Conservation (phyloP, 495 filamentous ascomycete species). For the Aspergillus bertholletiae region DNA sequence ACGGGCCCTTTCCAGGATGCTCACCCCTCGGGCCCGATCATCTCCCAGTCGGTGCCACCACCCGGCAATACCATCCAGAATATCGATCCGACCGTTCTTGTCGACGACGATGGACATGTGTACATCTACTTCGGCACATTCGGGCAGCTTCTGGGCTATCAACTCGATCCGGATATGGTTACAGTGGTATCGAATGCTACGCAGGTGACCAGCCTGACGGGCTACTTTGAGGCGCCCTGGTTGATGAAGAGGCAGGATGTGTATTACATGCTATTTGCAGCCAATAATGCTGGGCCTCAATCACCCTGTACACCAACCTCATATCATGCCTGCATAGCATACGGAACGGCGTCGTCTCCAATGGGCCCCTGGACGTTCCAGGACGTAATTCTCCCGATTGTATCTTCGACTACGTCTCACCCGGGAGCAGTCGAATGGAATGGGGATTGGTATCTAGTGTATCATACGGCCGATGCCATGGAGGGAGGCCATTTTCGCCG, state of each 20-base stretch:
- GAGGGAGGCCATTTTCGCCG: slow-evolving; percentile 2
- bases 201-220: background rate
- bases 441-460: slow-evolving; percentile 1
- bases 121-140: slow-evolving; percentile 6
- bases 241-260: slow-evolving; percentile 1
- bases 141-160: background rate
- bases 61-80: background rate
- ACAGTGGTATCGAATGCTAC: background rate
- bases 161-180: slow-evolving; percentile 2
- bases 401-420: slow-evolving; percentile 3
- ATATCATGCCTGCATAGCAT: background rate
- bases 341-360: slow-evolving; percentile 4
- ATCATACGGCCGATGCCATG: slow-evolving; percentile 1
- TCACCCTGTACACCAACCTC: slow-evolving; percentile 3
- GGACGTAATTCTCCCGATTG: slow-evolving; percentile 1
- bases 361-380: slow-evolving; percentile 6
- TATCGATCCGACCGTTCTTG: slow-evolving; percentile 3
- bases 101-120: slow-evolving; percentile 2
- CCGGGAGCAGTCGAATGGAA: background rate
- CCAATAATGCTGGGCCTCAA: background rate
- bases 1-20: slow-evolving; percentile 1
- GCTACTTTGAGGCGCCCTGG: slow-evolving; percentile 5
- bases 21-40: slow-evolving; percentile 2
- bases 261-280: slow-evolving; percentile 5
- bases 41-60: background rate